Evolutionary conservation across 78 protist species (phyloP).

Genomic region (Dictyostelium firmibasis): DNA sequence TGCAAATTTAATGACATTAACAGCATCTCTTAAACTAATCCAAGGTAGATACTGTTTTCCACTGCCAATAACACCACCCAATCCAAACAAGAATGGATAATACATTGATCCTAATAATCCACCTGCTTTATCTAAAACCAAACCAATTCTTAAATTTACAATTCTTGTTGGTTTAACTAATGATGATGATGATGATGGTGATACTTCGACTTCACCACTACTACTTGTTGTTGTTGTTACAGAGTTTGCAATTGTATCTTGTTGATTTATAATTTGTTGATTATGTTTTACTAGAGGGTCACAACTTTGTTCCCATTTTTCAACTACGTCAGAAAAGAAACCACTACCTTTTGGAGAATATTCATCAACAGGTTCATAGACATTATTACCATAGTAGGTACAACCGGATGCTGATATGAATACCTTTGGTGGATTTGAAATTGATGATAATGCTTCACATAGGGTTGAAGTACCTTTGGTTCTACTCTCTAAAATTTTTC

Average conservation of each 20-base stretch:
- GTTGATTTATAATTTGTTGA: not conserved
- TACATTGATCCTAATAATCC: slow-evolving; percentile 30
- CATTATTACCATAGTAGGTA: slow-evolving; percentile 50
- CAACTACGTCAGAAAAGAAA: slow-evolving; percentile 61
- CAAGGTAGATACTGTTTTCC: slow-evolving; percentile 67
- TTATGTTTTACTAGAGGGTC: not conserved
- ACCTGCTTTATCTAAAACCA: slow-evolving; percentile 33
- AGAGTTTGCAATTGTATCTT: not conserved
- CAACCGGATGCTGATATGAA: slow-evolving; percentile 65
- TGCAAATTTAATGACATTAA: not conserved
- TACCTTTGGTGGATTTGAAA: slow-evolving; percentile 1
- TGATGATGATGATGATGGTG: not conserved
- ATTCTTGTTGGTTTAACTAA: not conserved
- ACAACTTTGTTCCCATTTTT: slow-evolving; percentile 36
- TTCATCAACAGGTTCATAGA: slow-evolving; percentile 39
- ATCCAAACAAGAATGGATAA: slow-evolving; percentile 68
- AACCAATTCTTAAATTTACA: slow-evolving; percentile 39
- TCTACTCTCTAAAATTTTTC: slow-evolving; percentile 27
- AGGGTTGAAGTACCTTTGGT: slow-evolving; percentile 21
- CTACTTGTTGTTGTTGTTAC: not conserved
- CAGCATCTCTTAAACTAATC: slow-evolving; percentile 25
- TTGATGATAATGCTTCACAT: slow-evolving; percentile 4
- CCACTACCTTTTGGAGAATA: slow-evolving; percentile 46
- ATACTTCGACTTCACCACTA: not conserved
- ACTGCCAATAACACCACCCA: slow-evolving; percentile 57